Base-by-base conservation (phyloP, 2,329 filamentous ascomycete genomes). In the Botryotinia convoluta region DNA sequence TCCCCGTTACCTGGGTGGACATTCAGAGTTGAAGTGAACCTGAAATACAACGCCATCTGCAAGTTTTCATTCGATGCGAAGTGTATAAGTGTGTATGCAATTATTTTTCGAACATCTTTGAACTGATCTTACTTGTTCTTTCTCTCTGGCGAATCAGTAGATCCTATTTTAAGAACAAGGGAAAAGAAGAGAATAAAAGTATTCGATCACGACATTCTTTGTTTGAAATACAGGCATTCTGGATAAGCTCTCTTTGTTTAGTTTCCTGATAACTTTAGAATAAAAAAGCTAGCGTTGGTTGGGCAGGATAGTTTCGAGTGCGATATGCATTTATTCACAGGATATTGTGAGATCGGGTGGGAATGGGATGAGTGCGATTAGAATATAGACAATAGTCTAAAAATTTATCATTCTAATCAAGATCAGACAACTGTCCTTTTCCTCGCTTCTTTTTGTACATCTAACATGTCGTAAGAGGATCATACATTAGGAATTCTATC, bases 211-310 rank as follows among this genome's bases (percentile, higher is more conserved):
- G 4, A 48, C 4, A 3, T 51, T 51, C 48, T 14, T 51, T 51
- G 48, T 51, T n/a, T 6, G 2, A 0, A 0, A 3, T n/a, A 6
- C 4, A n/a, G 10, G 4, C 10, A 14, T 4, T 14, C 4, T 0
- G 22, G 10, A 20, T 26, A 51, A 6, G 1, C 22, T n/a, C 22
- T 51, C 10, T 26, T n/a, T 51, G 10, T 51, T n/a, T 1, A 1
- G 1, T n/a, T n/a, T 51, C 10, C 22, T 14, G 26, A 6, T 26
- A 2, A n/a, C 1, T 3, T 51, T 4, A 26, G 1, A 10, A 51
- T 51, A 10, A 51, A n/a, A 4, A 51, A 1, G 18, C 6, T 51
- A 51, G 48, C 10, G 42, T 8, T 45, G 7, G 44, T 20, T 45
- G 44, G 18, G 1, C 44, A 45, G 18, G 6, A 20, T 45, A 20